Conservation (phyloP, 1,139 yeast genomes). For the Blastobotrys capitulatus region DNA sequence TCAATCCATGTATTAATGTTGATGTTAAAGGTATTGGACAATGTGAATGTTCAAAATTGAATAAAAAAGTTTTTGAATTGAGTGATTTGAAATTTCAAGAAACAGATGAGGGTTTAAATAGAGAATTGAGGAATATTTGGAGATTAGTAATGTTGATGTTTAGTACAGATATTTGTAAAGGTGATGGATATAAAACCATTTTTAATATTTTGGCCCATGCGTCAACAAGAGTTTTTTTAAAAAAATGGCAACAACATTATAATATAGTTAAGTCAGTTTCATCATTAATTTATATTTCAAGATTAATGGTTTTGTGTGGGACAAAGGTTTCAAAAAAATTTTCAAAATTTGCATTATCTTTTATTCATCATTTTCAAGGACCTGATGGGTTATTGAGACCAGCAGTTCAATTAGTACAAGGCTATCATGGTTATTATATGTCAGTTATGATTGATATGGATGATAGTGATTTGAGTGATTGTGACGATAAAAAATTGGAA, state of each 20-base stretch:
- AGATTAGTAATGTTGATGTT: not conserved
- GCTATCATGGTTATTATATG: not conserved
- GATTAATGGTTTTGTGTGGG: not conserved
- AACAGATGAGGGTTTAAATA: not conserved
- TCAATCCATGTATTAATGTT: not conserved
- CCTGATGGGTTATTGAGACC: not conserved
- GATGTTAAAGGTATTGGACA: not conserved
- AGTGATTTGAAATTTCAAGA: not conserved
- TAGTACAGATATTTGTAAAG: not conserved
- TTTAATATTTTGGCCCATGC: not conserved
- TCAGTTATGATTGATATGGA: not conserved
- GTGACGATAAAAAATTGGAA: not conserved
- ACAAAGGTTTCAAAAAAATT: not conserved
- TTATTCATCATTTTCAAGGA: not conserved
- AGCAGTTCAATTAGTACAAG: not conserved
- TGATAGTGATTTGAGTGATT: conserved; percentile 1
- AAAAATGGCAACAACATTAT: not conserved
- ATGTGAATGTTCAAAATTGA: not conserved
- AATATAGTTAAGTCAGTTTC: not conserved
- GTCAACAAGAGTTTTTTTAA: not conserved
- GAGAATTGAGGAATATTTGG: not conserved
- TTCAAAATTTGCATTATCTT: not conserved
- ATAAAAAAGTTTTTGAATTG: not conserved
- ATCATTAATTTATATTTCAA: conserved; percentile 2
- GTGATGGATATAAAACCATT: not conserved